These are phyloP conservation scores for Ploettnerulaceae sp. DNA, from an alignment of 2,329 filamentous ascomycete species.

Conservation along the genomic window DNA sequence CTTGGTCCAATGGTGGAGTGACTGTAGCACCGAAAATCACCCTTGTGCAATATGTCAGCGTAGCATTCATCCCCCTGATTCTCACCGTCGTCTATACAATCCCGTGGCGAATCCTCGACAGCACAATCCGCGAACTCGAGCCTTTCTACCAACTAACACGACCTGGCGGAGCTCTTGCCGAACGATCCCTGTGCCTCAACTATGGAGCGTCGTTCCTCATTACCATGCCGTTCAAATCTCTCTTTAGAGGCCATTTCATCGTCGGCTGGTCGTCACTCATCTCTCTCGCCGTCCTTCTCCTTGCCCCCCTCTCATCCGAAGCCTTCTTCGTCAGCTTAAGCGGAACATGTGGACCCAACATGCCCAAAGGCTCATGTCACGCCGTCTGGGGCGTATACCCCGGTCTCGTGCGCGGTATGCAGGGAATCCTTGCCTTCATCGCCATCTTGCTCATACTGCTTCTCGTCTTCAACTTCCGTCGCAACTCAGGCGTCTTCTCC, in stretches of 20 bases:
- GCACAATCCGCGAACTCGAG: conserved; percentile 37
- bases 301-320: conserved; percentile 21
- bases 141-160: conserved; percentile 39
- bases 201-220: conserved; percentile 16
- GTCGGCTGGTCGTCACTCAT: conserved; percentile 19
- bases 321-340: conserved; percentile 18
- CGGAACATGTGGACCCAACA: conserved; percentile 13
- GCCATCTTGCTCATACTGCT: conserved; percentile 20
- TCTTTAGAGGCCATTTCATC: conserved; percentile 15
- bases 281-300: conserved; percentile 13
- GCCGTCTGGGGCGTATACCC: conserved; percentile 21
- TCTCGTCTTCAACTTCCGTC: conserved; percentile 13
- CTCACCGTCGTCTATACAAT: conserved; percentile 38
- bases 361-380: conserved; percentile 3
- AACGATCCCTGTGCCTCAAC: conserved; percentile 33
- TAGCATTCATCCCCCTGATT: conserved; percentile 41
- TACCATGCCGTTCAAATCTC: conserved; percentile 16
- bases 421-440: conserved; percentile 26
- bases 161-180: conserved; percentile 36
- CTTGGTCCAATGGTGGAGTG: conserved; percentile 11
- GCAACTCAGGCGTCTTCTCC: conserved; percentile 24
- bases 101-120: conserved; percentile 38
- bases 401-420: conserved; percentile 17
- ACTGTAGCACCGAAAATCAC: conserved; percentile 24
- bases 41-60: conserved; percentile 36